Base-by-base conservation (phyloP, 345 rosid genomes). In the Viola odorata region DNA sequence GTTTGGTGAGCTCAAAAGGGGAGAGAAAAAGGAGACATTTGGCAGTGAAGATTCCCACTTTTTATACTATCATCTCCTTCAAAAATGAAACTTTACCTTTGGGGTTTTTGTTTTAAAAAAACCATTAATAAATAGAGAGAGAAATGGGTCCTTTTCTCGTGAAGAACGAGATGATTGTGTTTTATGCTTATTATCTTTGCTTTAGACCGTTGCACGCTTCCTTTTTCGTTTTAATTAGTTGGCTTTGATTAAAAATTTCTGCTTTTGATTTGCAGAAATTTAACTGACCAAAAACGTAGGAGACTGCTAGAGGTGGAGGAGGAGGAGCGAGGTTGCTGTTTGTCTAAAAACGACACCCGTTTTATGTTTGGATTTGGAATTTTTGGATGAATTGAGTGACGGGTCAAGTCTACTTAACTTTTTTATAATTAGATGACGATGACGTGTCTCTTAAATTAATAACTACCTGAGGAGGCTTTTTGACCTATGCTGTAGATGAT, bases 1-100 rank as follows among this genome's bases (percentile, higher is more conserved):
- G 69, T 60, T 63, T 50, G 37, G 61, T 37, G 63, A 85, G 76
- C 80, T 85, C 77, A 77, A 72, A 81, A 59, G 47, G 68, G 47
- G 55, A 56, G 50, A 48, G 57, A 69, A 62, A 63, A 58, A 57
- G 77, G 74, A 79, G 68, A 82, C 94, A 87, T 84, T 70, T 75
- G 78, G 72, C 67, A 70, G 78, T 73, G 72, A 50, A 32, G 70
- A 44, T 57, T 45, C 59, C 12, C 44, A 16, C 5, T 37, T 38
- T 16, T 58, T 15, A 13, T 32, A 12, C 14, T 13, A n/a, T 12
- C 12, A 52, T 32, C 55, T 59, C 37, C 32, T 39, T 49, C 65
- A n/a, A 47, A 47, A 47, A 47, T 6, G 45, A 42, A 11, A 42
- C 8, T 6, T 7, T 6, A 42, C 7, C 11, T 6, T 1, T 6